phyloP scores from a whole-genome alignment of 495 filamentous ascomycete genomes.

The Endocarpon pusillum region DNA sequence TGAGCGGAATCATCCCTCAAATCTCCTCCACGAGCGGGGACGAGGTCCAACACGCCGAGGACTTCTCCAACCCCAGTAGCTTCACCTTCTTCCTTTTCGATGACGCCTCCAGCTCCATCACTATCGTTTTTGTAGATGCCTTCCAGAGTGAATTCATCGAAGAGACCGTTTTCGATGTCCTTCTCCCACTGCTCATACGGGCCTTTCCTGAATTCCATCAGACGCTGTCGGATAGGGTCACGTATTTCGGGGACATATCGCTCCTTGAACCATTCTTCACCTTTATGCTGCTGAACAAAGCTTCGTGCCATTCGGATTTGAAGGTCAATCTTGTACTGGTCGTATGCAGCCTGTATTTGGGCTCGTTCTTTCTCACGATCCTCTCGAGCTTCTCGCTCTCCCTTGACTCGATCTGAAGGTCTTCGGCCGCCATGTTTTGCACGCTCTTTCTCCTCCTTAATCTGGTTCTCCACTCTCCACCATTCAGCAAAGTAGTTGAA shows the following conservation, averaged over 20 bases:
- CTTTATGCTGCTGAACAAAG: conserved; percentile 81
- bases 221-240: conserved; percentile 45
- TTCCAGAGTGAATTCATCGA: conserved; percentile 90
- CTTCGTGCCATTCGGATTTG: conserved; percentile 76
- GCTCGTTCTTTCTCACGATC: conserved; percentile 79
- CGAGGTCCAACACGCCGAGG: conserved; percentile 73
- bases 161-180: conserved; percentile 62
- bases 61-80: conserved; percentile 81
- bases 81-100: conserved; percentile 92
- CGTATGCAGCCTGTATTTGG: conserved; percentile 82
- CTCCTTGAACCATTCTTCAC: conserved; percentile 96
- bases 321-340: conserved; percentile 83
- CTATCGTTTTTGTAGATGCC: conserved; percentile 88
- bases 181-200: conserved; percentile 70
- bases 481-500: conserved; percentile 96
- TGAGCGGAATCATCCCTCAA: conserved; percentile 65
- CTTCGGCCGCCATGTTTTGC: conserved; percentile 55
- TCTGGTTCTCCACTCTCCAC: conserved; percentile 74
- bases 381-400: conserved; percentile 60
- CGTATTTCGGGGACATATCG: conserved; percentile 72
- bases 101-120: conserved; percentile 67
- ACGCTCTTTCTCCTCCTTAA: conserved; percentile 78
- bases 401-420: conserved; percentile 51
- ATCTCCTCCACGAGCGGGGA: conserved; percentile 63
- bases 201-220: conserved; percentile 57